Evolutionary conservation across 2,329 filamentous ascomycete species (phyloP), one percentile per base, ranked within the genome.

Genomic region (Fusarium virguliforme): DNA sequence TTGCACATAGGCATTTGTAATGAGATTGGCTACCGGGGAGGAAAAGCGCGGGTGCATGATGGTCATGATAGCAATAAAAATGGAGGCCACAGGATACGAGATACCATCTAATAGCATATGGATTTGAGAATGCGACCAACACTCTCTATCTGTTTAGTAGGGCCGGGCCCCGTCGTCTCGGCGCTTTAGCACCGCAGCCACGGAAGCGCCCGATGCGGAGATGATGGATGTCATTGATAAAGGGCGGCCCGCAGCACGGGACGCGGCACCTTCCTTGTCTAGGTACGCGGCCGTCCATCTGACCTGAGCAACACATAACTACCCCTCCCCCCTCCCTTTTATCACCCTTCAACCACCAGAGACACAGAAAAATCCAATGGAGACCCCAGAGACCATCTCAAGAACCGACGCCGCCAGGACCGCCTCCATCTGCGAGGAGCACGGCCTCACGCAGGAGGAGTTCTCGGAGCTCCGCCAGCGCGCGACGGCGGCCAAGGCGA

Each of bases 401-500:
- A 65, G 63, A 72, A 55, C 60, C 32, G 79, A 81, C 74, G 69
- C 70, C 8, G 72, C 74, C 38, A 71, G 72, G 63, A 73, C 78
- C 50, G 64, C 74, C 5, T 63, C 74, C 12, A 73, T 75, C 8
- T 80, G 79, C 75, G 38, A 55, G 28, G 60, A 68, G 5, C 70
- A 86, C 78, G 79, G 78, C 77, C 84, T 97, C 46, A 89, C 88
- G 9, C 78, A 82, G 15, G 79, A 83, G 54, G 91, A 97, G 79
- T 88, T 97, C 78, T 79, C 85, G 65, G 83, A 85, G 43, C 88
- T 97, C 53, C 87, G 87, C 59, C 80, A 83, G 64, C 85, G 88
- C 77, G 90, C 91, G 72, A 85, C 88, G 59, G 89, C 89, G 6
- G 94, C 95, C 65, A 97, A 97, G 81, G 85, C 85, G 3, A 87